Evolutionary conservation across 495 filamentous ascomycete species (phyloP).

Genomic region (Bryoglossum gracile): DNA sequence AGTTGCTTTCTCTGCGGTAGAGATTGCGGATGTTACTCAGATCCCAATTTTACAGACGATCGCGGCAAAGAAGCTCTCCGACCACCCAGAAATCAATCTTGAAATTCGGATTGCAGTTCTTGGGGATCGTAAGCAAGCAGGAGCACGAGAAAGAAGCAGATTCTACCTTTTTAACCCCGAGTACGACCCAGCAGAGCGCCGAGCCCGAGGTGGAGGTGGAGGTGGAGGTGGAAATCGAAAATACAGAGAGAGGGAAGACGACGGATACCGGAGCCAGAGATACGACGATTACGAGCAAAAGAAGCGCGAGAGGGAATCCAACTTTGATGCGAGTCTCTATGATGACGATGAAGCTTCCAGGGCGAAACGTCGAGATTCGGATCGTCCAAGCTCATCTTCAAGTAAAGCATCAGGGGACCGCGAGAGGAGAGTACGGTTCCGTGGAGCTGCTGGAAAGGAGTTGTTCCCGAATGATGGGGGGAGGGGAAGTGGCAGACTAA

Average conservation of each 20-base stretch:
- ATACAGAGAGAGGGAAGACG: conserved; percentile 49
- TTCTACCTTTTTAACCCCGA: conserved; percentile 90
- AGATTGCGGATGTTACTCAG: conserved; percentile 38
- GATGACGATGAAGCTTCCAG: conserved; percentile 52
- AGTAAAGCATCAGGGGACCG: conserved; percentile 23
- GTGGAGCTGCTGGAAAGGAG: conserved; percentile 23
- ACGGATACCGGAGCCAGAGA: conserved; percentile 49
- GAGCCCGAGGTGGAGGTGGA: conserved; percentile 37
- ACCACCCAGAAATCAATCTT: conserved; percentile 62
- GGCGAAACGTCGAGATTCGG: conserved; percentile 24
- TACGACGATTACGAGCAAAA: conserved; percentile 51
- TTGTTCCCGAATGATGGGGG: conserved; percentile 22
- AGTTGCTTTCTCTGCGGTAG: conserved; percentile 45
- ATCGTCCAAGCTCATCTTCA: conserved; percentile 15
- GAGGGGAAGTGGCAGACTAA: conserved; percentile 36
- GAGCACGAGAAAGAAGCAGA: conserved; percentile 71
- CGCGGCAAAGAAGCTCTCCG: conserved; percentile 52
- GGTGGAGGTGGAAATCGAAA: conserved; percentile 30
- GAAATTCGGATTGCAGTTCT: conserved; percentile 64
- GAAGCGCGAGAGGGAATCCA: conserved; percentile 32
- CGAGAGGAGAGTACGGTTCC: conserved; percentile 23
- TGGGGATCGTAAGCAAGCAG: conserved; percentile 69
- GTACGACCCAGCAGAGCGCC: conserved; percentile 71
- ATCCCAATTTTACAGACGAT: conserved; percentile 33
- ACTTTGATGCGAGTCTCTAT: conserved; percentile 68